These are phyloP conservation scores for Osmanthus fragrans DNA, from an alignment of 257 asterid species.

Conservation along the genomic window DNA sequence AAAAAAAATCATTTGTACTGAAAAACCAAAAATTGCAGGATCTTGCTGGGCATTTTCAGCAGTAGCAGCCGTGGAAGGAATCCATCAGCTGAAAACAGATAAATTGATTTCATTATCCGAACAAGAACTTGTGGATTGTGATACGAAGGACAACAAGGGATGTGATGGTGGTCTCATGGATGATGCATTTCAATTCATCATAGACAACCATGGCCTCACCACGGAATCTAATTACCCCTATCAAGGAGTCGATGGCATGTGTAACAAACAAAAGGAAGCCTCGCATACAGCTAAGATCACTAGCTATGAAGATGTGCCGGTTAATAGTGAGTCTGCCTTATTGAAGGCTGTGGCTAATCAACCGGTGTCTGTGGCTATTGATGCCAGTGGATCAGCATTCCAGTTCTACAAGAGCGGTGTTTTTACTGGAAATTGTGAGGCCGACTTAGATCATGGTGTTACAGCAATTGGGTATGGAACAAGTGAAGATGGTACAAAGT, in stretches of 20 bases:
- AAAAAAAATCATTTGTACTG: not conserved
- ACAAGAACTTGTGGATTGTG: slow-evolving; percentile 45
- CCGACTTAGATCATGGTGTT: slow-evolving; percentile 40
- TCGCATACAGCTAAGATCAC: slow-evolving; percentile 27
- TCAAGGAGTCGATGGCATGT: slow-evolving; percentile 25
- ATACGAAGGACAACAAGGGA: slow-evolving; percentile 34
- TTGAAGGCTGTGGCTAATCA: slow-evolving; percentile 37
- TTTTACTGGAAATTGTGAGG: slow-evolving; percentile 44
- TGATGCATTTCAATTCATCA: slow-evolving; percentile 29
- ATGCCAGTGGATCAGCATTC: slow-evolving; percentile 37
- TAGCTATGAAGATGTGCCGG: slow-evolving; percentile 37
- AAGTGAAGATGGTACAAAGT: slow-evolving; percentile 31
- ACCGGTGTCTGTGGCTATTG: slow-evolving; percentile 39
- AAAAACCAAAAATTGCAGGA: slow-evolving; percentile 19
- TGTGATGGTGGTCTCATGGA: slow-evolving; percentile 39
- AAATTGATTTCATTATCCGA: slow-evolving; percentile 32
- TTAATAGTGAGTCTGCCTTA: slow-evolving; percentile 31
- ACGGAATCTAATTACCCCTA: slow-evolving; percentile 32
- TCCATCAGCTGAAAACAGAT: slow-evolving; percentile 27
- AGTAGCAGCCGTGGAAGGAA: slow-evolving; percentile 39
- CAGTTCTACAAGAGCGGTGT: slow-evolving; percentile 44
- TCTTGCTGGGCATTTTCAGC: slow-evolving; percentile 48
- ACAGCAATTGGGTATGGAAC: slow-evolving; percentile 40
- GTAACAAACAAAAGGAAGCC: slow-evolving; percentile 28
- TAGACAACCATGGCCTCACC: slow-evolving; percentile 24